Conservation (phyloP, 2,329 filamentous ascomycete genomes). For the Arthrobotrys sphaeroides region DNA sequence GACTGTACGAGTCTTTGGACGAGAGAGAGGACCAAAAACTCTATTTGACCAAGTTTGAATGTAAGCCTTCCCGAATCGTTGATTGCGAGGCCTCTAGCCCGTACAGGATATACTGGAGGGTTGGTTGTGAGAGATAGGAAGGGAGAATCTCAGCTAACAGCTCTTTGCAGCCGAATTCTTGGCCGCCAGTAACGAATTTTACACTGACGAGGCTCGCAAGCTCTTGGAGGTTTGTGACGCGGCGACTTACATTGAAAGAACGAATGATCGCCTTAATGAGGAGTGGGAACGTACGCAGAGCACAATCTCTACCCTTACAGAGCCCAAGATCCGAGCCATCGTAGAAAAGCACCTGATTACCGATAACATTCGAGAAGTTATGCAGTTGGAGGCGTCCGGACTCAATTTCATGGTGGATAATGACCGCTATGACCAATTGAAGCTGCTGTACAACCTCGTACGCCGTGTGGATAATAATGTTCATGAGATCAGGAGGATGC, state of each 20-base stretch:
- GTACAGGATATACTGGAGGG: too few relatives aligned
- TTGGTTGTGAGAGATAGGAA: not conserved
- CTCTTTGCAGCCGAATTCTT: conserved; percentile 69
- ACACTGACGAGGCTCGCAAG: conserved; percentile 76
- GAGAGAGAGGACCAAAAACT: conserved; percentile 82
- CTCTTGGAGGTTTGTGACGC: conserved; percentile 82
- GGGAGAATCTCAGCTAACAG: not conserved
- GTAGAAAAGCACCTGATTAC: conserved; percentile 83
- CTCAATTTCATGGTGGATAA: conserved; percentile 91
- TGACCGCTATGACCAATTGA: conserved; percentile 79
- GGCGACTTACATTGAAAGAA: conserved; percentile 80
- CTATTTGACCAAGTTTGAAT: conserved; percentile 85
- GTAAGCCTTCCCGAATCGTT: conserved; percentile 59
- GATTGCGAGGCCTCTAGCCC: too few relatives aligned
- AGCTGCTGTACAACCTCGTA: conserved; percentile 82
- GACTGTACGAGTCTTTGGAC: conserved; percentile 80
- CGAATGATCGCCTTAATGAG: conserved; percentile 77
- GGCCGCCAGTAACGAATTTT: conserved; percentile 75
- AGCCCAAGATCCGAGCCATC: conserved; percentile 76
- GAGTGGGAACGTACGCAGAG: conserved; percentile 84
- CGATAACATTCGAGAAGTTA: conserved; percentile 79
- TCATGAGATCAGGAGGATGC: conserved; percentile 72
- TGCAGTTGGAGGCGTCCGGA: conserved; percentile 84
- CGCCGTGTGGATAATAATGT: conserved; percentile 80
- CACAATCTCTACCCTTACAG: conserved; percentile 77